phyloP scores from a whole-genome alignment of 2,329 filamentous ascomycete genomes.

The Coccinonectria pachysandricola region DNA sequence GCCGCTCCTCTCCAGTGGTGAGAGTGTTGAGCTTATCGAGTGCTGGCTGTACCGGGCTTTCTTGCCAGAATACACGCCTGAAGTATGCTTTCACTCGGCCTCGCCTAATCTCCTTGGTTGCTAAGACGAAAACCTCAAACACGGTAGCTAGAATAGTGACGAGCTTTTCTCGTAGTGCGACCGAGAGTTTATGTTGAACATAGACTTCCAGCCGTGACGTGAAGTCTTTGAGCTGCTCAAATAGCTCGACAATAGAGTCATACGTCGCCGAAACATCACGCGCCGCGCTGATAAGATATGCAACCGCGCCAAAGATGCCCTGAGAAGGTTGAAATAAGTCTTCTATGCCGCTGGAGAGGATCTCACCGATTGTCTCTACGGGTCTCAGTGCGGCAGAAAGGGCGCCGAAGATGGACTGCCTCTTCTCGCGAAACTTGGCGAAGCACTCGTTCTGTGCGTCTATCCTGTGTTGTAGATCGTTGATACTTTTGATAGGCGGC shows the following conservation, averaged over 20 bases:
- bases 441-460: slow-evolving; percentile 27
- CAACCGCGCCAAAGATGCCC: slow-evolving; percentile 32
- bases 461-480: slow-evolving; percentile 23
- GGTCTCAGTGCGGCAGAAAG: slow-evolving; percentile 24
- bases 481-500: slow-evolving; percentile 23
- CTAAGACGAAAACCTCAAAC: slow-evolving; percentile 34
- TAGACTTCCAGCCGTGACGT: slow-evolving; percentile 33
- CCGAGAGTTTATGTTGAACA: slow-evolving; percentile 26
- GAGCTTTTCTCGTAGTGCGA: slow-evolving; percentile 28
- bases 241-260: slow-evolving; percentile 34
- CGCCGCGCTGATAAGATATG: slow-evolving; percentile 33
- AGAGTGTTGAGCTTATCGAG: slow-evolving; percentile 30
- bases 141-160: slow-evolving; percentile 32
- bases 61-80: slow-evolving; percentile 28
- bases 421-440: slow-evolving; percentile 25
- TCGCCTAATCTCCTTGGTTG: slow-evolving; percentile 29
- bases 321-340: slow-evolving; percentile 31
- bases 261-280: slow-evolving; percentile 34
- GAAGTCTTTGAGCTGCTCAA: slow-evolving; percentile 33
- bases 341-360: slow-evolving; percentile 25
- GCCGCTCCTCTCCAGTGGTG: slow-evolving; percentile 30
- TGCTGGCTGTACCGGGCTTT: slow-evolving; percentile 29
- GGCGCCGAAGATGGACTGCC: slow-evolving; percentile 24
- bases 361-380: slow-evolving; percentile 29
- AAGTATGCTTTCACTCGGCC: slow-evolving; percentile 33